Percentiles rank a stretch among this genome's conserved stretches.
These are phyloP conservation scores for Backusella parvicylindrica DNA, from an alignment of 192 early-diverging fungal genomes.

Conservation along the genomic window DNA sequence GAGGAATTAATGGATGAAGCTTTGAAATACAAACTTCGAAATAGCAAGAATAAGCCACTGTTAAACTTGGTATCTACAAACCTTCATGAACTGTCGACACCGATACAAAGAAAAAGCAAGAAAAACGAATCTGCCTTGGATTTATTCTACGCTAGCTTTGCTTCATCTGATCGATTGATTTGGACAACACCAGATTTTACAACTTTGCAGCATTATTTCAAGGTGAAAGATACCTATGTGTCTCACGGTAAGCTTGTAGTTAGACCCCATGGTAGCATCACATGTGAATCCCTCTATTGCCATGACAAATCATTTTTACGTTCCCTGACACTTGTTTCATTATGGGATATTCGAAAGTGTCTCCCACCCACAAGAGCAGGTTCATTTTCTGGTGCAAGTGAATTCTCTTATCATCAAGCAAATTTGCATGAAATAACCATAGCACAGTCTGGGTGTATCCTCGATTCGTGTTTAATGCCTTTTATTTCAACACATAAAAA, in stretches of 20 bases:
- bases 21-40: conserved; percentile 17
- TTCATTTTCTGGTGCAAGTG: conserved; percentile 25
- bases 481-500: background rate
- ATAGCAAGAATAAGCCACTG: conserved; percentile 1
- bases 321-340: conserved; percentile 12
- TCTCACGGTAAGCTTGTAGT: conserved; percentile 30
- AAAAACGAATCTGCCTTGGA: conserved; percentile 26
- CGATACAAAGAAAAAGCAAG: background rate
- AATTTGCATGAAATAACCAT: conserved; percentile 2
- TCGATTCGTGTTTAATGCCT: conserved; percentile 6
- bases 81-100: conserved; percentile 21
- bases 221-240: conserved; percentile 34
- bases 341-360: conserved; percentile 31
- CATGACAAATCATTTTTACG: conserved; percentile 5
- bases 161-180: conserved; percentile 4
- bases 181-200: conserved; percentile 23
- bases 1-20: conserved; percentile 15
- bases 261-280: conserved; percentile 12
- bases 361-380: conserved; percentile 24
- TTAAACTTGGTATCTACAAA: conserved; percentile 30
- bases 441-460: background rate
- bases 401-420: background rate
- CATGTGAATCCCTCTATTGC: background rate
- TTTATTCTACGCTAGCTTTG: conserved; percentile 15
- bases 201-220: conserved; percentile 14